phyloP scores from a whole-genome alignment of 75 land plant genomes.

The Cryptomeria japonica region DNA sequence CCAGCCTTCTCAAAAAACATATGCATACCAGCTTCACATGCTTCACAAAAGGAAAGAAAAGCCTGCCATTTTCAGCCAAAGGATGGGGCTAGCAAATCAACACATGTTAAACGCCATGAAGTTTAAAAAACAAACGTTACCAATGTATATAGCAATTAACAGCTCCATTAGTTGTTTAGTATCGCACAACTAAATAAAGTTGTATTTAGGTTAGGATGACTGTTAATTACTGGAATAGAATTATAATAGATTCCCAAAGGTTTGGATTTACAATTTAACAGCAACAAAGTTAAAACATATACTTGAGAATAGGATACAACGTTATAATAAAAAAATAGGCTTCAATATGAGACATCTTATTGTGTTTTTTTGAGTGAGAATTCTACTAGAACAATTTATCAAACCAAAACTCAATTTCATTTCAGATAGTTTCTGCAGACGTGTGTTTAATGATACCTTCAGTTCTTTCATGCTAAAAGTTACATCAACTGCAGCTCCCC shows the following conservation, averaged over 20 bases:
- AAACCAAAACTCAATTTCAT: background rate
- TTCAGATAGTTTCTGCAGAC: background rate
- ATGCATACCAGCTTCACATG: constrained; percentile 91
- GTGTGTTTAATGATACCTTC: constrained; percentile 48
- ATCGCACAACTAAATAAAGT: background rate
- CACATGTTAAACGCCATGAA: background rate
- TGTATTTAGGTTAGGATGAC: background rate
- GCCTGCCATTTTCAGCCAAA: constrained; percentile 55
- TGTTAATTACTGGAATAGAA: background rate
- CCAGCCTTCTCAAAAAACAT: constrained; percentile 95
- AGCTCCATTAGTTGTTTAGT: background rate
- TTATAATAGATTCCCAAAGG: background rate
- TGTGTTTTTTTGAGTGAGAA: background rate
- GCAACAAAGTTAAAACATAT: background rate
- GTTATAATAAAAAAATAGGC: too few species aligned
- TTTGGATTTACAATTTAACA: background rate
- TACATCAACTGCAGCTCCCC: constrained; percentile 92
- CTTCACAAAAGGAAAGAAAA: constrained; percentile 92
- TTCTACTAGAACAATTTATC: background rate
- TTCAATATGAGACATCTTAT: background rate
- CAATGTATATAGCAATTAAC: constrained; percentile 3
- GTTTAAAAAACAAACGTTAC: constrained; percentile 10
- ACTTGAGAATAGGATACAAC: background rate
- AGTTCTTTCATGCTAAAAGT: constrained; percentile 94
- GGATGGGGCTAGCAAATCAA: constrained; percentile 3